Evolutionary conservation across 176 grass and related monocot genomes (phyloP), one percentile per base, ranked within the genome.

Genomic region (Luzula sylvatica): DNA sequence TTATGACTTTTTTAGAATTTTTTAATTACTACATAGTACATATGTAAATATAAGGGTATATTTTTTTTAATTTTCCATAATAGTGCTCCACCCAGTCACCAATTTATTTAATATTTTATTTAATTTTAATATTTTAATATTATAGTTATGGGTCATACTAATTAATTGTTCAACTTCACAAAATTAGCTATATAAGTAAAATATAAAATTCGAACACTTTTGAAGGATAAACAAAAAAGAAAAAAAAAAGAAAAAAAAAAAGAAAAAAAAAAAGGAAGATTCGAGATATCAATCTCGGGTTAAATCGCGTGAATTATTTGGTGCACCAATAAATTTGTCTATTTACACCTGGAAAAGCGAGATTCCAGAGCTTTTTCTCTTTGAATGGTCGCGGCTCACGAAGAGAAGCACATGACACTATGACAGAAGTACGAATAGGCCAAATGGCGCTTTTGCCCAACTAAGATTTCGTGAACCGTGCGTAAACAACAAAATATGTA

Each of bases 281-380:
- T 8, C 7, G 13, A 23, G 2, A 23, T 11, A 11, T 3, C 17
- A 50, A 9, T 16, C 46, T 50, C 9, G 14, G 28, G 28, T 53
- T 53, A n/a, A 22, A n/a, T n/a, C n/a, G n/a, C n/a, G n/a, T n/a
- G 25, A 21, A 53, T 53, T 21, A n/a, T 54, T 54, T 26, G 51
- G 4, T 13, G 20, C 43, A 17, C n/a, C 3, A 26, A 26, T 54
- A 54, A 54, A 29, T 54, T 15, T 8, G 9, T 57, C 18, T 38
- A 11, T 16, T 4, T 55, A 15, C 52, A n/a, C 52, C 23, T 17
- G 26, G 22, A 5, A 11, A 11, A 11, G 26, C 17, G 15, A 58
- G 55, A 58, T 58, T 58, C 55, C 38, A 17, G 21, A 23, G 17
- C 38, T 14, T 14, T 21, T n/a, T n/a, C n/a, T 58, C 30, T 6